Base-by-base conservation (phyloP, 73 alveolate species). In the Paramecium tetraurelia region DNA sequence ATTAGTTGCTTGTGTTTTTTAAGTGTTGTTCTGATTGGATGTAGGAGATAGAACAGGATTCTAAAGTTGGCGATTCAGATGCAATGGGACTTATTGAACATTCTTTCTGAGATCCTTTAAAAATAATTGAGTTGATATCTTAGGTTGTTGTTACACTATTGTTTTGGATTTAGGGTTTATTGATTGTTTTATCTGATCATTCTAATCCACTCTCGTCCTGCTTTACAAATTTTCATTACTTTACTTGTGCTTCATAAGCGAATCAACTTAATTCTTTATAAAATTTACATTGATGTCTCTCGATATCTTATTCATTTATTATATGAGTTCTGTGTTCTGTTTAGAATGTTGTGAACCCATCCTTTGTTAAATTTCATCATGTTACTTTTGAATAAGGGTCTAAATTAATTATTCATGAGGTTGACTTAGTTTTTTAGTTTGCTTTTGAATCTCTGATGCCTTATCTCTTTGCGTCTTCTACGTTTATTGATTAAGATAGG, bases 371-470 rank as follows among this genome's bases (percentile, higher is more conserved):
- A 5, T 63, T 6, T 27, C 84, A 63, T 63, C 84, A 31, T 63
- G 11, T 10, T 33, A 31, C 8, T 63, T 33, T 27, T 31, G 20
- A 29, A 72, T 72, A 29, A 72, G 20, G 11, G 40, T 16, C 31
- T 72, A 72, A 21, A 72, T 72, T 72, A 72, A 72, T 38, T 72
- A 72, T 72, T 72, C 68, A 20, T 72, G 46, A n/a, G 86, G 86
- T 11, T 72, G 4, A 53, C 31, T 53, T 18, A 53, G 3, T 53
- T 53, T 18, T 53, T n/a, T 53, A 1, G 31, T 53, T 18, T 53
- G 21, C 18, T 53, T 53, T 53, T 53, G 8, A n/a, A 7, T n/a
- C 14, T 63, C 24, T 3, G 22, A 31, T 1, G 5, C 27, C 5
- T 35, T 35, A 36, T 20, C 59, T 72, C 21, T 72, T 35, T 31